Evolutionary conservation across 73 alveolate species (phyloP), one percentile per base, ranked within the genome.

Genomic region (Paramecium biaurelia): DNA sequence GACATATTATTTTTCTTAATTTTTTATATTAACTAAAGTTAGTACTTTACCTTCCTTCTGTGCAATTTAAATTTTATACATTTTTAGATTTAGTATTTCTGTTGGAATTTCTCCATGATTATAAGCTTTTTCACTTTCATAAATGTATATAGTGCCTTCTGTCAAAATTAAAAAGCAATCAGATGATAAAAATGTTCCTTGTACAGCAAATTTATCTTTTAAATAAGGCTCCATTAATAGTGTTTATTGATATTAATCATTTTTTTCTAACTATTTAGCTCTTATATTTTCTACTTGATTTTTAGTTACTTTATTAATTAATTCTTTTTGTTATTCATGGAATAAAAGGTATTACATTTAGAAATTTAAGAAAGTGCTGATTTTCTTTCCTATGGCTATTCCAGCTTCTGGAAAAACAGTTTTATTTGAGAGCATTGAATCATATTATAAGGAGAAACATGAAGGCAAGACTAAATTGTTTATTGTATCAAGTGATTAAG

Each of bases 381-480:
- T 38, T 38, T 72, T 43, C 47, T 79, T 43, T 79, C 90, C 90
- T 41, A 79, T 79, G 90, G 56, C 90, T 47, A 79, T 79, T 79
- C 90, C 90, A 79, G 90, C 90, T 8, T 41, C 76, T 3, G 90
- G 90, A 6, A 79, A 79, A 79, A 43, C 90, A 8, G 70, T 79
- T 43, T 45, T 79, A 79, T 43, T 47, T 79, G 35, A 79, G 12
- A 42, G 72, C 45, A 79, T 79, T 14, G 70, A 32, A 41, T 23
- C 21, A 79, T 79, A 42, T 79, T 79, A 24, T 45, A 24, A 79
- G 1, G 42, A 79, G 11, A 79, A 79, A 2, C 43, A 63, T 63
- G 43, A 32, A 32, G 84, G 47, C 10, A 24, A 79, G 2, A 63
- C 74, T 1, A 34, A 79, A 42, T 23, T 79, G 30, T 45, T 43